phyloP scores from a whole-genome alignment of 2,329 filamentous ascomycete species.

The Xylaria sp. region DNA sequence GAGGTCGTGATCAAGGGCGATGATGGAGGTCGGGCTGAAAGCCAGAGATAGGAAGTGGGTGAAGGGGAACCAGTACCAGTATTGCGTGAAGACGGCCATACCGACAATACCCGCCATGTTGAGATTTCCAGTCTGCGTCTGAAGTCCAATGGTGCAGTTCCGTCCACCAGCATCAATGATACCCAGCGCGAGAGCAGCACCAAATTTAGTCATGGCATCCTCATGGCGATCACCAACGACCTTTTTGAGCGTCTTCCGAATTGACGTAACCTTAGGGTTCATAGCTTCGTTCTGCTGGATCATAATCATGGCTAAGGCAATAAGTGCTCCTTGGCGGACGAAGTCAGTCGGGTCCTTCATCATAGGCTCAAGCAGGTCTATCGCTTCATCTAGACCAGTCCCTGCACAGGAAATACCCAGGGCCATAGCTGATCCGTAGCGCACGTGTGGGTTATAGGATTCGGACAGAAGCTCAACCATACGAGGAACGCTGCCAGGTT shows the following conservation, averaged over 20 bases:
- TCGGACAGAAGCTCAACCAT: conserved; percentile 99
- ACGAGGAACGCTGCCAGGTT: conserved; percentile 94
- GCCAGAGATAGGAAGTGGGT: conserved; percentile 96
- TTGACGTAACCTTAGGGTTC: conserved; percentile 93
- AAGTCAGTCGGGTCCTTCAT: conserved; percentile 99
- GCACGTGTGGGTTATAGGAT: conserved; percentile 98
- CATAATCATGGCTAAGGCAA: conserved; percentile 96
- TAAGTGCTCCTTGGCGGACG: conserved; percentile 94
- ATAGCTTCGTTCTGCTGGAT: conserved; percentile 99
- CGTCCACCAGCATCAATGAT: conserved; percentile 98
- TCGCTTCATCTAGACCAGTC: conserved; percentile 94
- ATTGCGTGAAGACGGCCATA: conserved; percentile 98
- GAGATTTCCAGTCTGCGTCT: conserved; percentile 97
- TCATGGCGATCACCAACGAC: conserved; percentile 95
- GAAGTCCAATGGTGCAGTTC: conserved; percentile 97
- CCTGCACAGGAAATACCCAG: conserved; percentile 97
- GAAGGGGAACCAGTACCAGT: conserved; percentile 99
- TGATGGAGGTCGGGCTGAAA: conserved; percentile 96
- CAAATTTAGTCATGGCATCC: conserved; percentile 99
- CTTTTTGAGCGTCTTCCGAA: conserved; percentile 94
- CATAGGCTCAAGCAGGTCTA: conserved; percentile 97
- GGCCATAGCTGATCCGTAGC: conserved; percentile 98
- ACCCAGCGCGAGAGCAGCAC: conserved; percentile 90
- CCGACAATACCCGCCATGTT: conserved; percentile 99
- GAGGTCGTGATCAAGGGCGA: conserved; percentile 91